Evolutionary conservation across 2,329 filamentous ascomycete species (phyloP).

Genomic region (Trichothecium sympodiale): DNA sequence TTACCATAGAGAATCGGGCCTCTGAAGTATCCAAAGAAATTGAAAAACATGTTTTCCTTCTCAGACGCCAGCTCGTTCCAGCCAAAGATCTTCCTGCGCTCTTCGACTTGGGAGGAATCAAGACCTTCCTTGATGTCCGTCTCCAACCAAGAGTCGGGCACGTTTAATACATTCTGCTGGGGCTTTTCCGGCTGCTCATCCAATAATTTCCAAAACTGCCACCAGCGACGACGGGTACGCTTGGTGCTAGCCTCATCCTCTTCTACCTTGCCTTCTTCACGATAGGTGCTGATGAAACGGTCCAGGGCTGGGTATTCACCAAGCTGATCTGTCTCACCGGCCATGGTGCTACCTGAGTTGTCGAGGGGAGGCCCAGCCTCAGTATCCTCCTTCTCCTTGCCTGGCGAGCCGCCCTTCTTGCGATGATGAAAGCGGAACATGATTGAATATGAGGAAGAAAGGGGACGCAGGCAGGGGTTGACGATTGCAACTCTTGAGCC

Average conservation of each 20-base stretch:
- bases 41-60: slow-evolving; percentile 65
- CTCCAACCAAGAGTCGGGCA: slow-evolving; percentile 58
- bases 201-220: slow-evolving; percentile 22
- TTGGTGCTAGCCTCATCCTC: slow-evolving; percentile 13
- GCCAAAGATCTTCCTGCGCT: slow-evolving; percentile 53
- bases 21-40: slow-evolving; percentile 66
- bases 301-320: slow-evolving; percentile 11
- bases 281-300: slow-evolving; percentile 26
- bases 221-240: slow-evolving; percentile 19
- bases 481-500: too few species aligned
- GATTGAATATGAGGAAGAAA: too few species aligned
- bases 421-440: too few species aligned
- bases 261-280: slow-evolving; percentile 19
- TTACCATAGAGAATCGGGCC: slow-evolving; percentile 68
- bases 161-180: slow-evolving; percentile 14
- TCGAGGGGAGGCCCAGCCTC: too few species aligned
- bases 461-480: too few species aligned
- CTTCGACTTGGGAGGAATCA: slow-evolving; percentile 45
- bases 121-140: slow-evolving; percentile 59
- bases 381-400: too few species aligned
- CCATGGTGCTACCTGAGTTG: background rate
- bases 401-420: too few species aligned
- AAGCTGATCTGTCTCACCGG: slow-evolving; percentile 3
- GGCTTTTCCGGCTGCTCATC: background rate
- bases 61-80: slow-evolving; percentile 64